phyloP scores from a whole-genome alignment of 495 filamentous ascomycete genomes.

The Astrocystis sublimbata region DNA sequence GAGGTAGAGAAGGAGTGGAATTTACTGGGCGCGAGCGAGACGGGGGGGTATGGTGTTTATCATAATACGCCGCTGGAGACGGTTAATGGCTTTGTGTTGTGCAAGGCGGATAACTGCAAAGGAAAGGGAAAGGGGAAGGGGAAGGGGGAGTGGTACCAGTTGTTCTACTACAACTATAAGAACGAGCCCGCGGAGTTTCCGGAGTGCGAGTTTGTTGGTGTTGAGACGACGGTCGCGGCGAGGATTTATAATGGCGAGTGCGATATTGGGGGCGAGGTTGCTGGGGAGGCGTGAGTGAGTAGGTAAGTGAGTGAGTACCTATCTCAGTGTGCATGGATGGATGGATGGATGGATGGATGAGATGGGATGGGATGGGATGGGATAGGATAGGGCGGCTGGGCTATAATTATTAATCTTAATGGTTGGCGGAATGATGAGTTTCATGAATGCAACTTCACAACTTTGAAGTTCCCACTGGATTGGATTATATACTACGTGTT shows the following conservation, averaged over 20 bases:
- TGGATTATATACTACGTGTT: neutral
- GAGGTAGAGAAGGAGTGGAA: slow-evolving; percentile 10
- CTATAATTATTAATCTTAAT: no score
- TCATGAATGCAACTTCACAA: no score
- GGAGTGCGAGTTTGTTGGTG: slow-evolving; percentile 16
- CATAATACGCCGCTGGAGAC: slow-evolving; percentile 1
- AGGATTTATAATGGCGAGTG: slow-evolving; percentile 19
- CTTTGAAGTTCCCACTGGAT: no score
- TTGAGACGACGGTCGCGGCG: slow-evolving; percentile 18
- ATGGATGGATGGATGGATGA: no score
- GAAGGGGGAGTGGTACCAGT: slow-evolving; percentile 24
- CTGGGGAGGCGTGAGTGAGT: neutral
- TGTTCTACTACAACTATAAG: slow-evolving; percentile 12
- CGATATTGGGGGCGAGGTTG: slow-evolving; percentile 8
- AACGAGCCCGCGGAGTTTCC: neutral
- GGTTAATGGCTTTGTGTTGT: slow-evolving; percentile 18
- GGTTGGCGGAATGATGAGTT: no score
- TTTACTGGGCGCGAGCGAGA: neutral
- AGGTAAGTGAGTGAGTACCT: neutral
- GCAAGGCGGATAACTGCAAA: slow-evolving; percentile 13
- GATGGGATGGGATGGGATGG: no score
- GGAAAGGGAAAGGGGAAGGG: no score
- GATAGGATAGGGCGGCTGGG: no score
- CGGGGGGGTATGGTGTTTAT: slow-evolving; percentile 8
- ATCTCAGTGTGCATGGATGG: neutral